Percentiles rank a stretch among this genome's conserved stretches.
These are phyloP conservation scores for Aspergillus tanneri DNA, from an alignment of 2,329 filamentous ascomycete genomes.

Conservation along the genomic window DNA sequence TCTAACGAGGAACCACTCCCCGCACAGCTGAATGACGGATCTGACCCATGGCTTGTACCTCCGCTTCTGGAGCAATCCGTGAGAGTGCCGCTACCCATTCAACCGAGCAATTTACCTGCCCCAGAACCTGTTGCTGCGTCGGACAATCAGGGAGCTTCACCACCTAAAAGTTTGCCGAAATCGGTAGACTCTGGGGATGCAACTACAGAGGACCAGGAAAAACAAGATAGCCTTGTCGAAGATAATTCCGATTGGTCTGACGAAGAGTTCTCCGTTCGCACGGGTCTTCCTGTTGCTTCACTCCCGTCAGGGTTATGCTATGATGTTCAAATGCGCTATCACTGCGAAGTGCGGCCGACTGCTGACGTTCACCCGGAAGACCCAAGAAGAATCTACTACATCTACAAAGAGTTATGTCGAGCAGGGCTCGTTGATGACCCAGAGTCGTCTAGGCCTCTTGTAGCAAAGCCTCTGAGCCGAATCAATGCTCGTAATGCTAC, in stretches of 20 bases:
- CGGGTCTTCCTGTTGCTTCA: constrained; percentile 48
- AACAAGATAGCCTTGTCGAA: constrained; percentile 37
- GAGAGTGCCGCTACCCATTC: constrained; percentile 20
- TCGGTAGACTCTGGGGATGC: constrained; percentile 27
- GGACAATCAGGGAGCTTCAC: constrained; percentile 14
- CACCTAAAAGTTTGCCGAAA: constrained; percentile 25
- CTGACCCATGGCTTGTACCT: constrained; percentile 25
- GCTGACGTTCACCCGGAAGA: constrained; percentile 88
- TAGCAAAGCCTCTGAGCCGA: constrained; percentile 58
- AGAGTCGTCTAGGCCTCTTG: constrained; percentile 51
- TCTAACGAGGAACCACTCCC: constrained; percentile 11
- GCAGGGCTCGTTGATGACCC: constrained; percentile 71
- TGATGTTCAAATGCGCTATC: constrained; percentile 92
- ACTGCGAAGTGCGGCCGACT: constrained; percentile 73
- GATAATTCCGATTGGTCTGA: constrained; percentile 45
- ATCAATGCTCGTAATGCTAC: constrained; percentile 78
- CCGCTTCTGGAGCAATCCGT: constrained; percentile 23
- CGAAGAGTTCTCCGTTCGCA: constrained; percentile 34
- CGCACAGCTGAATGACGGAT: constrained; percentile 19
- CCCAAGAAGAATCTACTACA: constrained; percentile 84
- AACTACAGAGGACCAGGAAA: constrained; percentile 21
- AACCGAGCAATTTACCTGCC: constrained; percentile 8
- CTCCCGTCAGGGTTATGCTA: constrained; percentile 80
- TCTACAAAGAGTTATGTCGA: constrained; percentile 83
- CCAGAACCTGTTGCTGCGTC: constrained; percentile 3